Evolutionary conservation across 345 rosid genomes (phyloP).

Genomic region (Physaria fendleri): DNA sequence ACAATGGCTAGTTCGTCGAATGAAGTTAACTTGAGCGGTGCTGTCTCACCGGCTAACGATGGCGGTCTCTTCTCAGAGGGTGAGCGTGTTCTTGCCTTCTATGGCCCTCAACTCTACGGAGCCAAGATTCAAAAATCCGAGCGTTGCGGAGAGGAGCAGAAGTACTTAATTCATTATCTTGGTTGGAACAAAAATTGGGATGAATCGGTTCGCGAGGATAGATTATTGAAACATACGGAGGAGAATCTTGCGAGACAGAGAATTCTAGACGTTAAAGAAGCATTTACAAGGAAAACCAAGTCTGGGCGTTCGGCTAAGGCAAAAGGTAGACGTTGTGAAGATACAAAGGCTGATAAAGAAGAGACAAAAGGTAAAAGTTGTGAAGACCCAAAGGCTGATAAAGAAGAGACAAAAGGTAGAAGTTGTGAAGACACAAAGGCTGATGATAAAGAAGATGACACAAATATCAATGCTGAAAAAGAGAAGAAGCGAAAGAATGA

Average conservation of each 20-base stretch:
- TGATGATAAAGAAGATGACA: no score
- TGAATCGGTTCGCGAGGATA: constrained; percentile 81
- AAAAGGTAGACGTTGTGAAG: constrained; percentile 55
- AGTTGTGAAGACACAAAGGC: constrained; percentile 51
- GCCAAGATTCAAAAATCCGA: constrained; percentile 96
- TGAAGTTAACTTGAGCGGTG: constrained; percentile 73
- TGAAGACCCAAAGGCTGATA: constrained; percentile 75
- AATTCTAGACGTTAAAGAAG: constrained; percentile 51
- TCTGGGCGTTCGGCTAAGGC: constrained; percentile 53
- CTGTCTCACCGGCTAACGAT: constrained; percentile 51
- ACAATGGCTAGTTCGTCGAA: constrained; percentile 80
- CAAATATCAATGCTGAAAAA: constrained; percentile 51
- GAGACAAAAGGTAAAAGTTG: no score
- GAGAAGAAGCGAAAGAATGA: constrained; percentile 90
- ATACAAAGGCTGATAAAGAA: no score
- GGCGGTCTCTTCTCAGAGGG: constrained; percentile 65
- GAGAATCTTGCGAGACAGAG: constrained; percentile 69
- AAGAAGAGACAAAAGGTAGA: constrained; percentile 54
- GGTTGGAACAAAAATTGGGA: constrained; percentile 99
- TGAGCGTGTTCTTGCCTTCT: constrained; percentile 91
- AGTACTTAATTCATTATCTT: constrained; percentile 90
- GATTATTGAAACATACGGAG: constrained; percentile 54
- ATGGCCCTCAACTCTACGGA: constrained; percentile 93
- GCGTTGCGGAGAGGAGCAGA: constrained; percentile 86
- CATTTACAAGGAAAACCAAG: constrained; percentile 51